A percentile compares a stretch with the other conserved stretches of the same genome.
Conservation (phyloP, 345 rosid genomes). For the Bruguiera parviflora region DNA sequence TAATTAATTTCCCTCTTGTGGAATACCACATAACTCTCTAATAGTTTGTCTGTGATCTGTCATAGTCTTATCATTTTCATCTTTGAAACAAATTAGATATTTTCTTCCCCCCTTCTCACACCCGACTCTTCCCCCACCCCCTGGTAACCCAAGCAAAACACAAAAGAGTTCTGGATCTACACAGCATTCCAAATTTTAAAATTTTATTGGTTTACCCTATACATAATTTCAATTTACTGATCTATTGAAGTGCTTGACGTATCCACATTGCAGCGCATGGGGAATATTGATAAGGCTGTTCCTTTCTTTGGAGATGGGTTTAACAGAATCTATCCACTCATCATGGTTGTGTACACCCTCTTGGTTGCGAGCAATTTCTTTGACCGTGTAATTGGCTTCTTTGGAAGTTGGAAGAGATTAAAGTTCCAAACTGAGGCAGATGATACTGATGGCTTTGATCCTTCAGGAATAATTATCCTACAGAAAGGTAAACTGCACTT, state of each 20-base stretch:
- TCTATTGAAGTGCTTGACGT: conserved; percentile 9
- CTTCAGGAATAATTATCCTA: conserved; percentile 85
- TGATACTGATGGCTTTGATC: conserved; percentile 87
- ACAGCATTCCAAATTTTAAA: too few species aligned
- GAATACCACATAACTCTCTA: background rate
- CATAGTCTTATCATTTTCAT: background rate
- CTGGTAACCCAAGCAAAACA: too few species aligned
- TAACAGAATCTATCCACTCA: conserved; percentile 92
- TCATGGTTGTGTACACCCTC: conserved; percentile 91
- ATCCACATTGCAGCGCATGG: conserved; percentile 78
- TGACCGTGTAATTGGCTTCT: conserved; percentile 75
- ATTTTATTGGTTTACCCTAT: background rate
- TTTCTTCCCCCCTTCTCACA: too few species aligned
- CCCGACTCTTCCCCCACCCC: too few species aligned
- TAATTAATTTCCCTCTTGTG: background rate
- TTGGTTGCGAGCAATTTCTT: conserved; percentile 94
- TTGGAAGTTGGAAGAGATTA: conserved; percentile 94
- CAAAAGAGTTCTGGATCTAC: too few species aligned
- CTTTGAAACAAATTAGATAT: background rate
- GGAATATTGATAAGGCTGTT: conserved; percentile 77
- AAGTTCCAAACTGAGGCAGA: conserved; percentile 79
- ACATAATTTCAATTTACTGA: conserved; percentile 7
- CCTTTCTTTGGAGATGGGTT: conserved; percentile 79
- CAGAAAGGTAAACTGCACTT: conserved; percentile 60
- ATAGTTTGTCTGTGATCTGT: background rate